Evolutionary conservation across 208 protist species (phyloP).

Genomic region (Acanthamoeba triangularis): DNA sequence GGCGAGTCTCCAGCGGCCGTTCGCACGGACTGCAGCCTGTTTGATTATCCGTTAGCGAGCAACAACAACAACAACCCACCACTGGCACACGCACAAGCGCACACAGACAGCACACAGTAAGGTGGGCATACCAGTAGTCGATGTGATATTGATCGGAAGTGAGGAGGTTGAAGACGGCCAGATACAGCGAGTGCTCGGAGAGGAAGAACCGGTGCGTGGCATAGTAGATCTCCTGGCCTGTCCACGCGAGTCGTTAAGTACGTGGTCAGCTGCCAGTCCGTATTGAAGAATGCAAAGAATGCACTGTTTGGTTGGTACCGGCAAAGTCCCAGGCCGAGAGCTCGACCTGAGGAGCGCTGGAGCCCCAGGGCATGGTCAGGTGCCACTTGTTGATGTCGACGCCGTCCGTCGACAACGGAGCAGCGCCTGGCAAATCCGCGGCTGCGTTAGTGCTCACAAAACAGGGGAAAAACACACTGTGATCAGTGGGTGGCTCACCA

Average conservation of each 20-base stretch:
- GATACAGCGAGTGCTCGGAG: constrained; percentile 33
- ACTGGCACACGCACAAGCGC: too few relatives aligned
- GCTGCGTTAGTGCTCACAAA: neutral
- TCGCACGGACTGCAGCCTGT: constrained; percentile 18
- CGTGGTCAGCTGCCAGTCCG: neutral
- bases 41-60: neutral
- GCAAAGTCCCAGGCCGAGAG: constrained; percentile 68
- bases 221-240: constrained; percentile 73
- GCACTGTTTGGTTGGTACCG: neutral
- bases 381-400: constrained; percentile 69
- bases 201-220: constrained; percentile 53
- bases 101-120: neutral
- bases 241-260: neutral
- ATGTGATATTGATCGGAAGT: neutral
- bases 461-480: neutral
- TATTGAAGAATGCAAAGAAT: neutral
- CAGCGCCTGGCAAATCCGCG: neutral
- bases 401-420: constrained; percentile 32
- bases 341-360: neutral
- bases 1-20: neutral
- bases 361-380: constrained; percentile 1
- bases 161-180: constrained; percentile 56
- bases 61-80: neutral
- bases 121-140: constrained; percentile 11
- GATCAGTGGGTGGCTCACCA: neutral